These are phyloP conservation scores for Leishmania guyanensis DNA, from an alignment of 208 protist species.

Conservation along the genomic window DNA sequence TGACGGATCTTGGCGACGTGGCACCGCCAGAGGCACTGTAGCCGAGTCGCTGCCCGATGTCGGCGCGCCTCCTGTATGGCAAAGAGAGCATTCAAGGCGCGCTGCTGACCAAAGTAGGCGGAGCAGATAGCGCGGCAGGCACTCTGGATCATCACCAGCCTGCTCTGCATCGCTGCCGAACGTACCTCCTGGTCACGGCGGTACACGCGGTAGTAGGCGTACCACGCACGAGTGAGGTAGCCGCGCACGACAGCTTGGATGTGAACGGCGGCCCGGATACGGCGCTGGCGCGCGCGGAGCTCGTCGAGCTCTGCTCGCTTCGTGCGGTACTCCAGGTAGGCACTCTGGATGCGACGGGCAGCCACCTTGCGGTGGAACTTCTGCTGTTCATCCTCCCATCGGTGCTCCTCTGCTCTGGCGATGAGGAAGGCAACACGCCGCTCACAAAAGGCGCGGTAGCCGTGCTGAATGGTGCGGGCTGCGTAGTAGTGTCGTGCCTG, in stretches of 20 bases:
- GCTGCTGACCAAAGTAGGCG: conserved; percentile 35
- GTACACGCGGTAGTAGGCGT: conserved; percentile 80
- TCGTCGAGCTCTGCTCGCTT: conserved; percentile 46
- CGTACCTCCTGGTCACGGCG: conserved; percentile 72
- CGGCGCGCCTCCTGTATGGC: conserved; percentile 32
- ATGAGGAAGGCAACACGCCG: conserved; percentile 45
- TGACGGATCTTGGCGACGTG: conserved; percentile 59
- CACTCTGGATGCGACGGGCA: conserved; percentile 71
- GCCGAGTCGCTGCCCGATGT: conserved; percentile 44
- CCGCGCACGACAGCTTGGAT: conserved; percentile 85
- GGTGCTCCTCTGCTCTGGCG: conserved; percentile 61
- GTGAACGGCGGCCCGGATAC: conserved; percentile 54
- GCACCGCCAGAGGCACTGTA: conserved; percentile 81
- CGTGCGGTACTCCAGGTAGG: conserved; percentile 54
- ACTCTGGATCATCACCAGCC: conserved; percentile 67
- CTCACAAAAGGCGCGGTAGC: conserved; percentile 58
- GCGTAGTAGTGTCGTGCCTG: conserved; percentile 60
- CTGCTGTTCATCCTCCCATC: conserved; percentile 62
- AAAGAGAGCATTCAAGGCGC: conserved; percentile 30
- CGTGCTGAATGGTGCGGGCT: conserved; percentile 79
- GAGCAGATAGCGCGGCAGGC: conserved; percentile 46
- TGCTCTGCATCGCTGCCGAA: conserved; percentile 63
- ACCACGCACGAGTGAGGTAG: conserved; percentile 83
- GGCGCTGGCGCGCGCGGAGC: conserved; percentile 39
- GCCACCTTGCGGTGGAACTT: conserved; percentile 50